phyloP scores from a whole-genome alignment of 1,139 yeast genomes.

The Yamadazyma taylorii region DNA sequence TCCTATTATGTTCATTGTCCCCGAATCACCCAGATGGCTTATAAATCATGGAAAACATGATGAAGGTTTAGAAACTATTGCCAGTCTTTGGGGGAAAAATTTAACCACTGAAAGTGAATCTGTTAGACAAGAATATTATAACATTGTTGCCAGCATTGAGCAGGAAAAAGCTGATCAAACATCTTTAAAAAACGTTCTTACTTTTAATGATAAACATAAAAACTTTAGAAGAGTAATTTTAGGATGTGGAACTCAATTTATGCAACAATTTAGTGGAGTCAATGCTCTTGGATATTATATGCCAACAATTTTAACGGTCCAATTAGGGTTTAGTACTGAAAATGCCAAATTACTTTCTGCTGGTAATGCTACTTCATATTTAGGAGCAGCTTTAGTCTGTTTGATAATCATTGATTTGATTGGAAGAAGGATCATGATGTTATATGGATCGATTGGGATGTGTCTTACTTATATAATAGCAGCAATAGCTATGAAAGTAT shows the following conservation, averaged over 20 bases:
- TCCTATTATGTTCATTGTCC: slow-evolving; percentile 27
- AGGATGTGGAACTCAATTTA: slow-evolving; percentile 36
- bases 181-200: slow-evolving; percentile 13
- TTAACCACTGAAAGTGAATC: slow-evolving; percentile 9
- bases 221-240: slow-evolving; percentile 34
- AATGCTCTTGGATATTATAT: slow-evolving; percentile 42
- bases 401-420: slow-evolving; percentile 56
- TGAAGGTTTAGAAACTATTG: slow-evolving; percentile 16
- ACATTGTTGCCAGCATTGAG: slow-evolving; percentile 16
- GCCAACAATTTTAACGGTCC: slow-evolving; percentile 31
- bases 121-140: slow-evolving; percentile 16
- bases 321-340: slow-evolving; percentile 30
- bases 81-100: slow-evolving; percentile 15
- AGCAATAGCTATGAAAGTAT: slow-evolving; percentile 35
- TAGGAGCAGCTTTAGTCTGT: slow-evolving; percentile 56
- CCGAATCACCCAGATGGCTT: slow-evolving; percentile 50
- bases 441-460: slow-evolving; percentile 46
- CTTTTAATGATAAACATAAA: slow-evolving; percentile 15
- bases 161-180: slow-evolving; percentile 14
- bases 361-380: slow-evolving; percentile 55
- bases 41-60: slow-evolving; percentile 18
- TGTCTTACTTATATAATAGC: slow-evolving; percentile 37
- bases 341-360: slow-evolving; percentile 48
- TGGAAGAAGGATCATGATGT: slow-evolving; percentile 57
- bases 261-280: slow-evolving; percentile 45